Evolutionary conservation across 805 yeast species (phyloP), one percentile per base, ranked within the genome.

Genomic region (Helenozyma rhizophorensis): DNA sequence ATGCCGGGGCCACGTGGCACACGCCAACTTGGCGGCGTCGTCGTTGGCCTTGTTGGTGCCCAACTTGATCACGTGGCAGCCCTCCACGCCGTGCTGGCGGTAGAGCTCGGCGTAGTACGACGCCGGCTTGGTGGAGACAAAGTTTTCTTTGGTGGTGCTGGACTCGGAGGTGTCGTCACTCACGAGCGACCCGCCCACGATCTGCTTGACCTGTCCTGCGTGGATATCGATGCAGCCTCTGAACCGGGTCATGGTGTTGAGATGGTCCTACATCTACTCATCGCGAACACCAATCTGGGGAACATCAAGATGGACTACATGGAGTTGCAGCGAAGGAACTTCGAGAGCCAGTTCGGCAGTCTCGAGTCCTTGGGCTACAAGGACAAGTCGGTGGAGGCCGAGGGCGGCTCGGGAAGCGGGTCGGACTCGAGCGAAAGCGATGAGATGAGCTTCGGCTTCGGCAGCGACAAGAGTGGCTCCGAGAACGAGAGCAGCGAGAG

Each of bases 151-250:
- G 10, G 62, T 52, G 11, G 47, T 32, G 9, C 34, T 38, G 8
- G 58, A 58, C 7, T 57, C 50, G n/a, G 57, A 58, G 13, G 45
- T 43, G 42, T 76, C 80, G 37, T 79, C 81, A 9, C 65, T 62
- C 0, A 72, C 68, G 14, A 93, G 65, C 0, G 96, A 83, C 0
- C 96, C 95, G 6, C 98, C 99, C 1, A 93, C 97, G 33, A 93
- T 93, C 56, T 93, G 98, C 52, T 93, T 93, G 40, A 93, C 98
- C 46, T 85, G 82, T 2, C 98, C 98, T 6, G 83, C 74, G 58
- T 93, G 99, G 37, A 93, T 79, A 54, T 93, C 98, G 23, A 93
- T 90, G 53, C 99, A 93, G 1, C 97, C 97, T 50, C 89, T 76
- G 61, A 86, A 93, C 32, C 72, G 70, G 0, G 96, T 89, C 96